Evolutionary conservation across 2,329 filamentous ascomycete genomes (phyloP).

Genomic region (Clonostachys byssicola): DNA sequence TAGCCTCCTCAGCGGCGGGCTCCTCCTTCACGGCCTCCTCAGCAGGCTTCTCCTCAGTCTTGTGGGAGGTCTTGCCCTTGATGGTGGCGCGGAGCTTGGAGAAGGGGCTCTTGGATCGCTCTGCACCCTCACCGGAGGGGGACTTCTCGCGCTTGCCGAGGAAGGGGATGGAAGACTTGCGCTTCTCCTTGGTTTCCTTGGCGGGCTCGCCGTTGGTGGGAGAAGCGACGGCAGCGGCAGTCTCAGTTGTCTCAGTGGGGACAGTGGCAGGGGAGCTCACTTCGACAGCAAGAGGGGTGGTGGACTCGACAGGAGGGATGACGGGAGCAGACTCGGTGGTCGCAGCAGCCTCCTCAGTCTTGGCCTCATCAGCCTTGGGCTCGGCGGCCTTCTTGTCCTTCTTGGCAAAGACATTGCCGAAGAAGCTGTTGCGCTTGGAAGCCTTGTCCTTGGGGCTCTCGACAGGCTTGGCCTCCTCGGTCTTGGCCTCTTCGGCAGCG

Average conservation of each 20-base stretch:
- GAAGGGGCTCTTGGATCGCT: conserved; percentile 52
- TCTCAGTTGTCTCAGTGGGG: conserved; percentile 42
- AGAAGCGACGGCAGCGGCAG: conserved; percentile 20
- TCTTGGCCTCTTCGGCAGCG: conserved; percentile 21
- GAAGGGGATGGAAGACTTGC: conserved; percentile 73
- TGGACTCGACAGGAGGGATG: conserved; percentile 55
- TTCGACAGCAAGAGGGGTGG: conserved; percentile 51
- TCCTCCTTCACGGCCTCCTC: conserved; percentile 22
- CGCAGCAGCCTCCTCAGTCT: conserved; percentile 34
- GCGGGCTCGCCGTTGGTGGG: conserved; percentile 47
- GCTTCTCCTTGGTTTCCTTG: conserved; percentile 74
- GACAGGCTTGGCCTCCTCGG: conserved; percentile 31
- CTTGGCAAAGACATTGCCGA: conserved; percentile 44
- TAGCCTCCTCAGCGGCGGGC: conserved; percentile 28
- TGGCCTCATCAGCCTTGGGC: conserved; percentile 32
- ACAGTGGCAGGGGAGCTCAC: conserved; percentile 41
- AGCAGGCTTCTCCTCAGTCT: conserved; percentile 34
- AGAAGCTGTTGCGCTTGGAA: conserved; percentile 54
- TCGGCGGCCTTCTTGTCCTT: conserved; percentile 58
- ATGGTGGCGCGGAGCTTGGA: conserved; percentile 57
- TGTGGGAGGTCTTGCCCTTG: conserved; percentile 39
- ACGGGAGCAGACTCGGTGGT: conserved; percentile 52
- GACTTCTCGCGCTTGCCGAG: conserved; percentile 74
- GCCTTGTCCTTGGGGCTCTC: conserved; percentile 44
- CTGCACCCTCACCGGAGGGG: conserved; percentile 55